Evolutionary conservation across 2,329 filamentous ascomycete genomes (phyloP).

Genomic region (Chrysosporium queenslandicum): DNA sequence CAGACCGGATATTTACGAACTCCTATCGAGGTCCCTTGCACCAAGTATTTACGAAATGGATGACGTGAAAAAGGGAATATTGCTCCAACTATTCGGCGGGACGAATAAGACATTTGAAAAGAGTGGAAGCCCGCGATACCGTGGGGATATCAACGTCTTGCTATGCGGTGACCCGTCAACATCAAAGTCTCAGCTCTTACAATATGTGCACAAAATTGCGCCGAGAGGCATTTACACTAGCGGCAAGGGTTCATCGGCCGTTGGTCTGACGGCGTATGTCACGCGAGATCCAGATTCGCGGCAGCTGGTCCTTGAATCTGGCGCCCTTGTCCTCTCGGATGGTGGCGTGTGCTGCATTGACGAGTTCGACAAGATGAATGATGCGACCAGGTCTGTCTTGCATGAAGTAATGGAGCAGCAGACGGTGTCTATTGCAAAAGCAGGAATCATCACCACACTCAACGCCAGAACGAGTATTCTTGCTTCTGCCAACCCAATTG

Average conservation of each 20-base stretch:
- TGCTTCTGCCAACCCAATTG: slow-evolving; percentile 94
- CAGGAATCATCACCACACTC: slow-evolving; percentile 73
- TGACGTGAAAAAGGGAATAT: slow-evolving; percentile 95
- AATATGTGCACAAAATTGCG: slow-evolving; percentile 96
- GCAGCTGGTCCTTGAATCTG: slow-evolving; percentile 64
- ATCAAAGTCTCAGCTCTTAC: slow-evolving; percentile 84
- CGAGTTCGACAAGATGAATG: slow-evolving; percentile 72
- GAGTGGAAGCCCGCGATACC: slow-evolving; percentile 86
- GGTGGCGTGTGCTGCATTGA: slow-evolving; percentile 70
- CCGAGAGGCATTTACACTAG: slow-evolving; percentile 74
- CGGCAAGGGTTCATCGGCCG: slow-evolving; percentile 64
- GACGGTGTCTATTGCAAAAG: slow-evolving; percentile 68
- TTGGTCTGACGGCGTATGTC: slow-evolving; percentile 67
- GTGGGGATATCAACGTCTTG: slow-evolving; percentile 94
- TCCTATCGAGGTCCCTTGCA: slow-evolving; percentile 79
- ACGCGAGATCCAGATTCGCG: slow-evolving; percentile 64
- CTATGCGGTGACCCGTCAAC: slow-evolving; percentile 96
- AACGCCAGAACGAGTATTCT: slow-evolving; percentile 94
- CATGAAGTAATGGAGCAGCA: slow-evolving; percentile 78
- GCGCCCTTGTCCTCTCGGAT: slow-evolving; percentile 62
- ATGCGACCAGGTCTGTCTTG: slow-evolving; percentile 61
- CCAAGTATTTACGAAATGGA: slow-evolving; percentile 97
- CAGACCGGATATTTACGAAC: slow-evolving; percentile 81
- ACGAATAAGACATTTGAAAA: slow-evolving; percentile 98
- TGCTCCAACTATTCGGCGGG: slow-evolving; percentile 91